Evolutionary conservation across 345 rosid species (phyloP), one percentile per base, ranked within the genome.

Genomic region (Eucalyptus tenuipes): DNA sequence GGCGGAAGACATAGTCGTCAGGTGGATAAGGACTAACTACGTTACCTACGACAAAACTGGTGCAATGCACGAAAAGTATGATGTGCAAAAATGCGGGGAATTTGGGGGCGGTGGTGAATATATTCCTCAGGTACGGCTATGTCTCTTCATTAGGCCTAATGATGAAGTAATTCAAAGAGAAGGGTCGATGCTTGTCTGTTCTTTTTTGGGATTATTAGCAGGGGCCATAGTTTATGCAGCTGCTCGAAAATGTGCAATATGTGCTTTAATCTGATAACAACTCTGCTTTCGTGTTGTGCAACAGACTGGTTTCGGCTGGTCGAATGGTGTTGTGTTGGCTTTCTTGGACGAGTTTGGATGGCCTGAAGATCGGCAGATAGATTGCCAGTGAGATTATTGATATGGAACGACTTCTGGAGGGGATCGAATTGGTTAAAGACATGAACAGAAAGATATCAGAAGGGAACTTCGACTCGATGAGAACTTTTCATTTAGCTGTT

Each of bases 271-370:
- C 82, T 75, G 47, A 75, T 75, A 47, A 37, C 27, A 75, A 6
- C 87, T 84, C 37, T 24, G 22, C 18, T 52, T 57, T 93, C 95
- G 90, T 87, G 81, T 31, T 85, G 13, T 93, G 93, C 95, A 7
- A 37, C 57, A 97, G 98, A 96, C 97, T 40, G 99, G 99, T 75
- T 98, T 98, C 88, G 98, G 98, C 31, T 98, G 99, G 99, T 93
- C 99, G n/a, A 98, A 96, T 89, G 99, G 98, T 53, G 99, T 98
- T 71, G 93, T 94, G 44, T 90, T 98, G 93, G 87, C 98, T 42
- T 95, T 98, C 91, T 88, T 98, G 94, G 98, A 98, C 88, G 99
- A 95, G 92, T 97, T 95, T 92, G 99, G 99, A 88, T 97, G 99
- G 99, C 95, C 98, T 20, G 90, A 90, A 87, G 92, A 94, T 92